Evolutionary conservation across 495 filamentous ascomycete species (phyloP).

Genomic region (Pseudotulostoma volvatum): DNA sequence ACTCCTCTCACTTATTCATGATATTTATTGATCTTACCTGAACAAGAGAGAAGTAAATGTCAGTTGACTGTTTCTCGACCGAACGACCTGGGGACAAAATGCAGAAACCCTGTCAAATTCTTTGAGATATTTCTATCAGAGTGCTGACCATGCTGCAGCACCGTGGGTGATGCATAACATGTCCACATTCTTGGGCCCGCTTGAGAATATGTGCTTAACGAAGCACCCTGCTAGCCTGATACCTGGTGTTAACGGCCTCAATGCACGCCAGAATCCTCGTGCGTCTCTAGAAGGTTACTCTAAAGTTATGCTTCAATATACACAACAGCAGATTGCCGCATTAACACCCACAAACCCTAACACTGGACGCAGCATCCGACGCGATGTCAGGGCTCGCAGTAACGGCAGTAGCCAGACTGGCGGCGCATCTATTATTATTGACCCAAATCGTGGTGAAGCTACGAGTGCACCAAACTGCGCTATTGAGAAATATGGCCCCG

Average conservation of each 20-base stretch:
- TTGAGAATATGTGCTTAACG: background rate
- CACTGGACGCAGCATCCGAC: constrained; percentile 6
- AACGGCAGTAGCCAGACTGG: constrained; percentile 18
- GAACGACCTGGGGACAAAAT: too few species aligned
- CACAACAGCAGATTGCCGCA: constrained; percentile 26
- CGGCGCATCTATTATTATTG: background rate
- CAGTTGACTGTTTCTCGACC: too few species aligned
- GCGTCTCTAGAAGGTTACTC: constrained; percentile 29
- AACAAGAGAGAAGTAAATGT: too few species aligned
- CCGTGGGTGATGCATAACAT: background rate
- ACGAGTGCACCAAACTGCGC: background rate
- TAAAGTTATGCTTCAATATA: constrained; percentile 30
- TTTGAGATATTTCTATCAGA: too few species aligned
- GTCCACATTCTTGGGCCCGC: background rate
- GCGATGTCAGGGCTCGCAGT: constrained; percentile 18
- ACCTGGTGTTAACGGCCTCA: too few species aligned
- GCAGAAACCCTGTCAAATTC: too few species aligned
- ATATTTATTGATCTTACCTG: too few species aligned
- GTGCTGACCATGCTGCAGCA: background rate
- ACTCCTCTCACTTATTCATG: too few species aligned
- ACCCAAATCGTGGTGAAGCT: background rate
- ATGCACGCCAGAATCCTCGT: constrained; percentile 5
- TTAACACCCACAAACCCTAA: constrained; percentile 18
- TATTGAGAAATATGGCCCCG: background rate
- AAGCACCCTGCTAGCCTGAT: background rate